Evolutionary conservation across 2,329 filamentous ascomycete genomes (phyloP).

Genomic region (Ophiostoma sp.): DNA sequence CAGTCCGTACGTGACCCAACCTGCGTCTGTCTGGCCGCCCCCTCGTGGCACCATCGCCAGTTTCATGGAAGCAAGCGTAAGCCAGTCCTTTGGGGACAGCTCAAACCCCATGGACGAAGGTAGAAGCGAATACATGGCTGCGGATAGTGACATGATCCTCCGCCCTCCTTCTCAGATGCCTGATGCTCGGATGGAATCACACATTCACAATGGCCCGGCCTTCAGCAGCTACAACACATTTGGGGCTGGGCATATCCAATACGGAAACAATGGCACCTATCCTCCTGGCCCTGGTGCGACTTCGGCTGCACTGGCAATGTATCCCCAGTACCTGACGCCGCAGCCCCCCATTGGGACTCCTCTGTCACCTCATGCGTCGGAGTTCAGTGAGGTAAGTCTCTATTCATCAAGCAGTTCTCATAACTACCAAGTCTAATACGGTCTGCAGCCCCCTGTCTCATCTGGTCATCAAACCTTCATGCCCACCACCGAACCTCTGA

Average conservation of each 20-base stretch:
- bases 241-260: conserved; percentile 28
- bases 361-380: conserved; percentile 66
- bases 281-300: conserved; percentile 28
- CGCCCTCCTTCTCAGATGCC: conserved; percentile 43
- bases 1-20: conserved; percentile 29
- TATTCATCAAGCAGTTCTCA: neutral
- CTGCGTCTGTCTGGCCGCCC: conserved; percentile 45
- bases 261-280: conserved; percentile 30
- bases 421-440: neutral
- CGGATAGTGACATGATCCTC: conserved; percentile 46
- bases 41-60: conserved; percentile 37
- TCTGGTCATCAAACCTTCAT: conserved; percentile 69
- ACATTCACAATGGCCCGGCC: conserved; percentile 30
- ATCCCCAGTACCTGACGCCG: conserved; percentile 41
- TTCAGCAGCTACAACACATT: conserved; percentile 35
- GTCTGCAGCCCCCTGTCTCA: neutral
- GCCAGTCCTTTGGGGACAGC: conserved; percentile 31
- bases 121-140: conserved; percentile 43
- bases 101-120: conserved; percentile 37
- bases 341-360: conserved; percentile 57
- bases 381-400: conserved; percentile 59
- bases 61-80: conserved; percentile 37
- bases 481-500: conserved; percentile 82
- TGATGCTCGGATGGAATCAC: conserved; percentile 43
- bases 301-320: conserved; percentile 41